phyloP scores from a whole-genome alignment of 1,284 basidiomycete genomes.

The Ceratobasidium sp. region DNA sequence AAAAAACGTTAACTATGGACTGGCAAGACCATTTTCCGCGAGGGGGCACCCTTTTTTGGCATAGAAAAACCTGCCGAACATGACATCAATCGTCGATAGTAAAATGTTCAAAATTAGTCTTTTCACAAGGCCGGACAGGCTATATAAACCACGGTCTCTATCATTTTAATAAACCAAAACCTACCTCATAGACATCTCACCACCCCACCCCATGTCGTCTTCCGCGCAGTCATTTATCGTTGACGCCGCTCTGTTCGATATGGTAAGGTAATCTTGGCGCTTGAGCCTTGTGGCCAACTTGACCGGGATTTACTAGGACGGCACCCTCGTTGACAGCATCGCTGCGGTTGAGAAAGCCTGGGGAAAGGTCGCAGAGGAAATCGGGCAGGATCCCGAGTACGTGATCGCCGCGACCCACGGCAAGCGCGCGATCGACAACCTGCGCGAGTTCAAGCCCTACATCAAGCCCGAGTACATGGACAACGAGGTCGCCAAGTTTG shows the following conservation, averaged over 20 bases:
- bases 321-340: slow-evolving; percentile 77
- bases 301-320: slow-evolving; percentile 58
- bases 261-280: slow-evolving; percentile 57
- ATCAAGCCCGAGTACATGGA: slow-evolving; percentile 70
- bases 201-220: slow-evolving; percentile 50
- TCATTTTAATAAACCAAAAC: no score
- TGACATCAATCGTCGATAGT: slow-evolving; percentile 1
- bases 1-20: not conserved
- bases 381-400: slow-evolving; percentile 67
- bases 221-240: slow-evolving; percentile 55
- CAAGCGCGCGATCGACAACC: slow-evolving; percentile 72
- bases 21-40: not conserved
- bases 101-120: not conserved
- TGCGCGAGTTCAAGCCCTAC: slow-evolving; percentile 64
- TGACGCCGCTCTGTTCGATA: slow-evolving; percentile 75
- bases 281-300: slow-evolving; percentile 11
- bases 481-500: slow-evolving; percentile 69
- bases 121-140: not conserved
- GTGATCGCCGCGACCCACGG: slow-evolving; percentile 78
- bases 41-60: not conserved
- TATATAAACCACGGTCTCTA: slow-evolving; percentile 16
- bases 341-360: slow-evolving; percentile 79
- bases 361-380: slow-evolving; percentile 73
- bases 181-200: slow-evolving; percentile 24
- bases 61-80: slow-evolving; percentile 1